Base-by-base conservation (phyloP, 495 filamentous ascomycete species). In the Penicillium dipodomyicola region DNA sequence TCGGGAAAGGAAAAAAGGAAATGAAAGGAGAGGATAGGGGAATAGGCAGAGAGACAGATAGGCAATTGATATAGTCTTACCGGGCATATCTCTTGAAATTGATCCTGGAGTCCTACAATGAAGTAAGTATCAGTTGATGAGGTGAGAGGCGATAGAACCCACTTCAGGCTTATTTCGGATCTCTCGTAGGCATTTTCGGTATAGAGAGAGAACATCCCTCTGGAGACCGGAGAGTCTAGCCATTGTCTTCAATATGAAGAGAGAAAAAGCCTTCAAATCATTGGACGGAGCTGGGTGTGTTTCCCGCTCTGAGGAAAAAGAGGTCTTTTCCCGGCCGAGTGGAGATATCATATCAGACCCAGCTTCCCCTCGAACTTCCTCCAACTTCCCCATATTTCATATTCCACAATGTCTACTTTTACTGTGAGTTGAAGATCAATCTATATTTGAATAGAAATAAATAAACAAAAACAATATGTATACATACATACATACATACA, bases 171-270 rank as follows among this genome's bases (percentile, higher is more conserved):
- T 98, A 62, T 87, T 89, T 51, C 85, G 80, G 51, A 85, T 83
- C 63, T 87, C 89, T 48, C 91, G 80, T 27, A 98, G 77, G 62
- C 92, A 97, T 63, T 84, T 82, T 45, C 92, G 85, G 64, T 97
- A 98, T 10, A 98, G 83, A 35, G 84, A 78, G 40, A 97, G 71
- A 8, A 98, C 92, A 53, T 95, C 89, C 67, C 84, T 86, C 65
- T 98, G 95, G n/a, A 97, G 79, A 35, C 95, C 95, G 9, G 93
- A 95, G 19, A 89, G 79, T 65, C 84, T 68, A 20, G 72, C 71
- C 74, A 77, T 71, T 33, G 44, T 19, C 54, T 29, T 29, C n/a
- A 41, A 33, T 22, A 12, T 42, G 30, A 15, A 43, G 19, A 29
- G 19, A 32, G 17, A 54, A 52, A 30, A 50, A 41, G 35, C 20